A percentile compares a stretch with the other conserved stretches of the same genome.
phyloP scores from a whole-genome alignment of 768 basidiomycete species.

The Lactarius tabidus region DNA sequence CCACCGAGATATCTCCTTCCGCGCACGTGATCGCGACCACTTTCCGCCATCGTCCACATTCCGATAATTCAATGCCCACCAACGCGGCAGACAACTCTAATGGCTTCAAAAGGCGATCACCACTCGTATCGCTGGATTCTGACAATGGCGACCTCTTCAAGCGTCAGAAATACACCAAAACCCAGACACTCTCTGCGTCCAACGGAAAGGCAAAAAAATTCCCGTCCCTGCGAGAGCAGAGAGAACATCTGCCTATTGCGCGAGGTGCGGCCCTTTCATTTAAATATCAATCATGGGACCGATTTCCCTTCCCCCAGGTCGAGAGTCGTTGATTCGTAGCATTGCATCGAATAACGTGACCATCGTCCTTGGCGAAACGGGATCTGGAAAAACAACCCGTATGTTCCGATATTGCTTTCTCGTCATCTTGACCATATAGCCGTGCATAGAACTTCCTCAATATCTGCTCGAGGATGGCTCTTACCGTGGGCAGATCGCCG shows the following conservation, averaged over 20 bases:
- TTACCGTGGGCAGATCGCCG: slow-evolving; percentile 71
- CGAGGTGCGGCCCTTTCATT: slow-evolving; percentile 45
- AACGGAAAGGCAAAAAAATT: slow-evolving; percentile 27
- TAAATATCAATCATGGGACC: not conserved
- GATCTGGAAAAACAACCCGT: slow-evolving; percentile 99
- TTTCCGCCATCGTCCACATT: not conserved
- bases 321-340: slow-evolving; percentile 67
- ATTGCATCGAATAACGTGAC: slow-evolving; percentile 77
- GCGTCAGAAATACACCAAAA: slow-evolving; percentile 20
- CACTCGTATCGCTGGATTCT: slow-evolving; percentile 7
- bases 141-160: slow-evolving; percentile 7
- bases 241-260: slow-evolving; percentile 72
- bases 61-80: slow-evolving; percentile 7
- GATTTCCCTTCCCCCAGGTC: slow-evolving; percentile 43
- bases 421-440: not conserved
- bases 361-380: slow-evolving; percentile 92
- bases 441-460: slow-evolving; percentile 82
- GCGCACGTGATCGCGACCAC: slow-evolving; percentile 17
- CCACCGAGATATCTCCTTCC: not conserved
- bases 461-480: slow-evolving; percentile 85
- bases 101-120: slow-evolving; percentile 14
- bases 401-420: slow-evolving; percentile 35
- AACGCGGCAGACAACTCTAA: not conserved
- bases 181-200: slow-evolving; percentile 5
- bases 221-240: slow-evolving; percentile 52